Evolutionary conservation across 345 rosid genomes (phyloP), one percentile per base, ranked within the genome.

Genomic region (Mangifera indica): DNA sequence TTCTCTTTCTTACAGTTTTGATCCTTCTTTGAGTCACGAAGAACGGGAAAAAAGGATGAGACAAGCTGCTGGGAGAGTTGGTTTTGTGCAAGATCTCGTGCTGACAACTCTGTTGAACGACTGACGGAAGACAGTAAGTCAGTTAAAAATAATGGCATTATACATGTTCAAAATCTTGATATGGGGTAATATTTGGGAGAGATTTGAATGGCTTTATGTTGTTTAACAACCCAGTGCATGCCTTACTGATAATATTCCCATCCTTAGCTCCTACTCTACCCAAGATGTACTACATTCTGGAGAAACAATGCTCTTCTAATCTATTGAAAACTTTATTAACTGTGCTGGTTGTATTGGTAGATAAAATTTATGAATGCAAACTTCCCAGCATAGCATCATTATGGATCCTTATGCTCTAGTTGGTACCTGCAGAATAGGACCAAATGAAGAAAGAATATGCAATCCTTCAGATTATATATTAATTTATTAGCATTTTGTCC

Each of bases 11-110:
- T 61, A 71, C 87, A 87, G 91, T 76, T 83, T 81, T 17, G 91
- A 87, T 68, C 85, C 91, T 14, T 78, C 86, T 53, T 75, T 87
- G 85, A 87, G 89, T 68, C 44, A 29, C 0, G 89, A 87, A 74
- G 91, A 87, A 73, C 80, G 87, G 51, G 83, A 83, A 69, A 79
- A 81, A 79, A 79, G 86, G 83, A 80, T 85, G 66, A 79, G 24
- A 72, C 87, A 82, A 75, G 89, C 85, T 49, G 69, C 77, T 0
- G 89, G 87, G 58, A 85, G 89, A 80, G 83, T 83, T 37, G 76
- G 86, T 63, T 85, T 87, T 51, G 60, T 86, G 77, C 89, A 86
- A 79, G 84, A 84, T 74, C 76, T 86, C 34, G 68, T 86, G 54
- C 77, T 86, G 55, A 80, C 89, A 26, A 82, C 87, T 60, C 72